Base-by-base conservation (phyloP, 768 basidiomycete genomes). In the Phaeolepiota aurea region DNA sequence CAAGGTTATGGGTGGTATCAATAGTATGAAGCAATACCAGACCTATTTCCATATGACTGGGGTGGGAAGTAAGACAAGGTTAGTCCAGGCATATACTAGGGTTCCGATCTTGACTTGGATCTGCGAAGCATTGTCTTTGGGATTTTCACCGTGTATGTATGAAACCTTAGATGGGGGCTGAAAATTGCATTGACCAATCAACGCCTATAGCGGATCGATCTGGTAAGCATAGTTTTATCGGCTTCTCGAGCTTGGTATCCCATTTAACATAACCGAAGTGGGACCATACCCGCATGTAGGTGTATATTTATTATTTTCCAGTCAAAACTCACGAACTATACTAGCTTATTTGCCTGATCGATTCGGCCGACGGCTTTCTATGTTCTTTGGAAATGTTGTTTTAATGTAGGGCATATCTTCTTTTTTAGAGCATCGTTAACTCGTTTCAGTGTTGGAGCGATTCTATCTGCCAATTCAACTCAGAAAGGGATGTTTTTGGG, bases 71-170 rank as follows among this genome's bases (percentile, higher is more conserved):
- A 63, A 62, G 44, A 73, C 72, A 4, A 65, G 68, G 65, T 64
- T 28, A 16, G 28, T 37, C 32, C 25, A 23, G n/a, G n/a, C n/a
- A n/a, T n/a, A n/a, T n/a, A n/a, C n/a, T n/a, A n/a, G n/a, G n/a
- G n/a, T n/a, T n/a, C n/a, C n/a, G n/a, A n/a, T n/a, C n/a, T n/a
- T n/a, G n/a, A n/a, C n/a, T 43, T 23, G 3, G 15, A 35, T 40
- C 32, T n/a, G n/a, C n/a, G n/a, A n/a, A 66, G 70, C 21, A 71
- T 75, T 32, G 69, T 75, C 19, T 77, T 74, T 46, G 74, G 74
- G 12, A 74, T 76, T 40, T 74, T 65, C 50, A 72, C 72, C 3
- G 58, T 74, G 65, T 66, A 45, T 22, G 62, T 41, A n/a, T 19
- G 19, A 14, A 35, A 31, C 14, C 28, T 14, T 31, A 31, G 9